These are phyloP conservation scores for Calonectria pteridis DNA, from an alignment of 2,329 filamentous ascomycete genomes.

Conservation along the genomic window DNA sequence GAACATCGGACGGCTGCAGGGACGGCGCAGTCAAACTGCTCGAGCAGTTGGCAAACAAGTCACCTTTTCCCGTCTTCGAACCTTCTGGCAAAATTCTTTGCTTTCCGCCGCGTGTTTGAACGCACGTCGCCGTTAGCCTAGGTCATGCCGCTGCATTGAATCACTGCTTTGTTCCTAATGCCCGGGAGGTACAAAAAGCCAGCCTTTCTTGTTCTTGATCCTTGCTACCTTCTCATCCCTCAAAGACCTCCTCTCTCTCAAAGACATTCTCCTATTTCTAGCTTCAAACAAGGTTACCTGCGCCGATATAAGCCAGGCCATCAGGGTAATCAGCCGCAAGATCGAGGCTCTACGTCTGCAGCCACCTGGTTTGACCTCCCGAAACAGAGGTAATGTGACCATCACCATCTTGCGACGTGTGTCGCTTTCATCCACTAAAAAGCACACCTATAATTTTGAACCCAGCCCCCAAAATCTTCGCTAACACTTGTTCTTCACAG, in stretches of 20 bases:
- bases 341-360: neutral
- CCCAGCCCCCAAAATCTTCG: neutral
- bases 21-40: neutral
- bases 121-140: neutral
- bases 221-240: neutral
- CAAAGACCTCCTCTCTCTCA: neutral
- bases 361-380: neutral
- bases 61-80: neutral
- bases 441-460: neutral
- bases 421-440: no score
- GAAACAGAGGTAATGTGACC: neutral
- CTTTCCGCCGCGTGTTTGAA: neutral
- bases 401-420: neutral
- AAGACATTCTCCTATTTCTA: neutral
- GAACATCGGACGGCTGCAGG: neutral
- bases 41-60: neutral
- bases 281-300: neutral
- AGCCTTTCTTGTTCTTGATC: neutral
- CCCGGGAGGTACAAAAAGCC: neutral
- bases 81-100: neutral
- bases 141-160: neutral
- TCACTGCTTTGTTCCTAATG: neutral
- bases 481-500: neutral
- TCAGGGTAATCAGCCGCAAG: neutral
- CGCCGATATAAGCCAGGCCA: neutral